Conservation (phyloP, 805 yeast genomes). For the Maudiozyma serrabonitensis region DNA sequence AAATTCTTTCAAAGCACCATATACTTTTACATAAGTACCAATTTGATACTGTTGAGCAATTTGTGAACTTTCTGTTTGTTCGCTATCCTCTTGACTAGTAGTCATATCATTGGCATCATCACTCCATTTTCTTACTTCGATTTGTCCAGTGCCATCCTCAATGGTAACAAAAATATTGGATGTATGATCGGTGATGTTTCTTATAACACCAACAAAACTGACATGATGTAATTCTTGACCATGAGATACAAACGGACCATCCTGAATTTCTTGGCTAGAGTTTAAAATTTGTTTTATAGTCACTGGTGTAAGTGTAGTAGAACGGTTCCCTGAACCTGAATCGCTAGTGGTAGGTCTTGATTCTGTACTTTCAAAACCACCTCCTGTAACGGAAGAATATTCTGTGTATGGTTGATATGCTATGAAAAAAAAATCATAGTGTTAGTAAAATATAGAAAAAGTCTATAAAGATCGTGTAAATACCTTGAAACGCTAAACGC, state of each 20-base stretch:
- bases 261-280: constrained; percentile 50
- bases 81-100: constrained; percentile 19
- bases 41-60: constrained; percentile 31
- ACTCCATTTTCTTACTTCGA: constrained; percentile 58
- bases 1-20: constrained; percentile 49
- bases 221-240: constrained; percentile 56
- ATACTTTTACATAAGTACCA: constrained; percentile 53
- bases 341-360: constrained; percentile 19
- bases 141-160: constrained; percentile 73
- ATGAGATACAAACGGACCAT: constrained; percentile 53
- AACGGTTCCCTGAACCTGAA: constrained; percentile 9
- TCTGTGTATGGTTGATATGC: constrained; percentile 28
- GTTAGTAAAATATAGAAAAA: neutral
- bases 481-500: no score
- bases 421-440: constrained; percentile 1
- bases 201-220: constrained; percentile 59
- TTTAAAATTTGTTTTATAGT: constrained; percentile 66
- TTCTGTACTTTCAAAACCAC: constrained; percentile 24
- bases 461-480: no score
- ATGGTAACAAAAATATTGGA: constrained; percentile 46
- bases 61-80: constrained; percentile 17
- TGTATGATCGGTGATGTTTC: constrained; percentile 51
- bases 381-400: constrained; percentile 25
- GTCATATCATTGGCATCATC: constrained; percentile 32
- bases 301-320: constrained; percentile 46